These are phyloP conservation scores for Cerrena zonata DNA, from an alignment of 1,284 basidiomycete species.

Conservation along the genomic window DNA sequence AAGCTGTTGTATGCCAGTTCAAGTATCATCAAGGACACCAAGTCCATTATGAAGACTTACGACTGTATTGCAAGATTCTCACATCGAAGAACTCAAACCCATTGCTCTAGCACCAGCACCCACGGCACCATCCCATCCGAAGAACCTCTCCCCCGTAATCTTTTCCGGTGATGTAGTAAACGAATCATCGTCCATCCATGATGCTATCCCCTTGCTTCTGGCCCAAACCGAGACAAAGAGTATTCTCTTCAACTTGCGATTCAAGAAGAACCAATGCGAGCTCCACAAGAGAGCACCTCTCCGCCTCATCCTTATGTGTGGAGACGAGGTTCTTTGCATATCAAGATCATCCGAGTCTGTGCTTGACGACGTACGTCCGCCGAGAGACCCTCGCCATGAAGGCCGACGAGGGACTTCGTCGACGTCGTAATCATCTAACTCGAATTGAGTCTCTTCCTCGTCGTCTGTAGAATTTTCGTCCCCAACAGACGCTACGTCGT, in stretches of 20 bases:
- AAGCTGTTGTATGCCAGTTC: neutral
- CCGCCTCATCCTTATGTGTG: constrained; percentile 28
- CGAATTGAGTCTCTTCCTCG: constrained; percentile 63
- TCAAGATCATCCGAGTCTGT: constrained; percentile 23
- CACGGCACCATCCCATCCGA: constrained; percentile 68
- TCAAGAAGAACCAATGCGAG: constrained; percentile 96
- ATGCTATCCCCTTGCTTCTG: constrained; percentile 59
- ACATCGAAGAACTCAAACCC: constrained; percentile 39
- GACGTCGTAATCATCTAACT: constrained; percentile 76
- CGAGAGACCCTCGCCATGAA: constrained; percentile 23
- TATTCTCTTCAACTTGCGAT: constrained; percentile 87
- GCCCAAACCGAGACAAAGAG: constrained; percentile 93
- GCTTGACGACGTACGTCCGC: constrained; percentile 26
- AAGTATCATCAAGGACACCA: neutral
- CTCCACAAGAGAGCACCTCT: constrained; percentile 89
- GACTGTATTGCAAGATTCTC: neutral
- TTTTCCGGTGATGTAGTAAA: constrained; percentile 30
- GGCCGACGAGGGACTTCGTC: constrained; percentile 49
- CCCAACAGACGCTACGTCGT: constrained; percentile 52
- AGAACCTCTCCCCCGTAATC: constrained; percentile 50
- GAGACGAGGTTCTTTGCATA: constrained; percentile 10
- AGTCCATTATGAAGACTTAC: neutral
- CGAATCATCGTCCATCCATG: constrained; percentile 45
- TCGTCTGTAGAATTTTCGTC: constrained; percentile 54
- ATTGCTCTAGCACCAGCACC: constrained; percentile 74